Percentiles rank a stretch among this genome's conserved stretches.
These are phyloP conservation scores for Gorgonomyces haynaldii DNA, from an alignment of 192 early-diverging fungal genomes.

Conservation along the genomic window DNA sequence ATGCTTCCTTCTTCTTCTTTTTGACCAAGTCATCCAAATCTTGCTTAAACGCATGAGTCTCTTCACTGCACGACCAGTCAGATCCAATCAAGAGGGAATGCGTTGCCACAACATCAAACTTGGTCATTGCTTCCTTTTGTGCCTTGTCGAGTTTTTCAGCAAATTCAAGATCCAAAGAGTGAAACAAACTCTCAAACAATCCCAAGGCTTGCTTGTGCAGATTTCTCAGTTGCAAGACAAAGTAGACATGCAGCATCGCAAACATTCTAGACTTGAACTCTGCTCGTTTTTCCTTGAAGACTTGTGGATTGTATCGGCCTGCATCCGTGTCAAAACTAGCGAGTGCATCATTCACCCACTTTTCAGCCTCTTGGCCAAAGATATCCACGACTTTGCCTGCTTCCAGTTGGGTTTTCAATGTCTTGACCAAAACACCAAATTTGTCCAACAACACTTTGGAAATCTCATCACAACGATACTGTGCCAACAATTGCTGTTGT, in stretches of 20 bases:
- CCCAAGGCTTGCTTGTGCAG: slow-evolving; percentile 59
- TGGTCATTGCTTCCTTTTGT: slow-evolving; percentile 22
- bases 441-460: slow-evolving; percentile 56
- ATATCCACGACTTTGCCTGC: slow-evolving; percentile 63
- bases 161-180: slow-evolving; percentile 38
- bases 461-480: slow-evolving; percentile 98
- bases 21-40: slow-evolving; percentile 49
- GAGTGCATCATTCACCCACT: slow-evolving; percentile 36
- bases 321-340: slow-evolving; percentile 77
- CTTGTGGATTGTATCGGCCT: slow-evolving; percentile 74
- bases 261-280: slow-evolving; percentile 73
- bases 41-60: slow-evolving; percentile 40
- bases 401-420: slow-evolving; percentile 60
- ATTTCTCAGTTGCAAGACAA: slow-evolving; percentile 80
- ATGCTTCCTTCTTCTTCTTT: slow-evolving; percentile 52
- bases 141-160: slow-evolving; percentile 37
- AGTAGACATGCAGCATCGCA: slow-evolving; percentile 63
- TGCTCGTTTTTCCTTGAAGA: slow-evolving; percentile 74
- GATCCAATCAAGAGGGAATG: slow-evolving; percentile 40
- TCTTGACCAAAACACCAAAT: slow-evolving; percentile 55
- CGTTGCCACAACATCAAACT: slow-evolving; percentile 38
- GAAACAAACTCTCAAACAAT: slow-evolving; percentile 44
- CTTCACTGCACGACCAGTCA: slow-evolving; percentile 59
- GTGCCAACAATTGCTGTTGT: slow-evolving; percentile 93
- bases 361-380: slow-evolving; percentile 56